These are phyloP conservation scores for Penicillium brasilianum DNA, from an alignment of 2,329 filamentous ascomycete genomes.

Conservation along the genomic window DNA sequence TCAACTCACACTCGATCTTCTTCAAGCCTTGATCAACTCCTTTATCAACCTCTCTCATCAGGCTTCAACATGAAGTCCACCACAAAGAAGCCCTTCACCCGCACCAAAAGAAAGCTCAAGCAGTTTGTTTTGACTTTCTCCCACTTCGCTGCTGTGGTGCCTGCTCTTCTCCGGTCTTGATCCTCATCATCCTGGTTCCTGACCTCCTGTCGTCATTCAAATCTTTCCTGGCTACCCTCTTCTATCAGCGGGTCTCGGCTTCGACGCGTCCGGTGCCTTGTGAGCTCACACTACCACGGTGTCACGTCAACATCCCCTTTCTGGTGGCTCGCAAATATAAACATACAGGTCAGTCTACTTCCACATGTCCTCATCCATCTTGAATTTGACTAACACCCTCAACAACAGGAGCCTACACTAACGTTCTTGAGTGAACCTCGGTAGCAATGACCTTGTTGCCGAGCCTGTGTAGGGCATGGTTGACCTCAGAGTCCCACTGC, in stretches of 20 bases:
- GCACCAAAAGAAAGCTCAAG: neutral
- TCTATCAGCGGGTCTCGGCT: neutral
- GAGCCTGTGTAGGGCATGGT: neutral
- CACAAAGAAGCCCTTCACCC: neutral
- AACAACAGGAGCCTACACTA: neutral
- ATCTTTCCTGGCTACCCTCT: neutral
- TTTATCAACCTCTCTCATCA: neutral
- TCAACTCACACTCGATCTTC: neutral
- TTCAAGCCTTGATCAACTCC: neutral
- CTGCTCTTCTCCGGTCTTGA: neutral
- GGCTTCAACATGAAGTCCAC: neutral
- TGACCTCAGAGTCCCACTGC: neutral
- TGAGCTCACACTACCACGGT: neutral
- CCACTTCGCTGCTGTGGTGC: neutral
- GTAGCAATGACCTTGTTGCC: neutral
- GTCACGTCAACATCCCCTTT: neutral
- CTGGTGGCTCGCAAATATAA: neutral
- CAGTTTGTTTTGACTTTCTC: neutral
- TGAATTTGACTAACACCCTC: neutral
- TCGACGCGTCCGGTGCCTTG: neutral
- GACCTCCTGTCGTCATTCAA: neutral
- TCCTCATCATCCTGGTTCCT: neutral
- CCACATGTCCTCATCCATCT: neutral
- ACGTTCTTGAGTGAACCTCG: constrained; percentile 1
- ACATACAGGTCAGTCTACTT: neutral